These are phyloP conservation scores for Arabidopsis thaliana DNA, from an alignment of 345 rosid species.

Conservation along the genomic window DNA sequence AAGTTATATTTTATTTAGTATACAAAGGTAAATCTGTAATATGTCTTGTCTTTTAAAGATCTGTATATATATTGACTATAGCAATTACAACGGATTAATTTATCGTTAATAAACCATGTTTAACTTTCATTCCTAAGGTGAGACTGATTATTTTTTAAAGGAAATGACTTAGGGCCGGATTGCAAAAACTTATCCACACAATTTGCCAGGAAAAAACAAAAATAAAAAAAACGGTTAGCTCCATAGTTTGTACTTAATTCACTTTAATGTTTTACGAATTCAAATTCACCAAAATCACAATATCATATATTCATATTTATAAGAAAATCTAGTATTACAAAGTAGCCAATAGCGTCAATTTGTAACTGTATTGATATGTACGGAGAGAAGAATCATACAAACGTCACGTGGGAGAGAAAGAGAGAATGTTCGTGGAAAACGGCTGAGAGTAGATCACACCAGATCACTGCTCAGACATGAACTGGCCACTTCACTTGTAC, in stretches of 20 bases:
- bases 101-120: too few relatives aligned
- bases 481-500: slow-evolving; percentile 39
- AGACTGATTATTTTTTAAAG: too few relatives aligned
- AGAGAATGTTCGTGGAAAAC: slow-evolving; percentile 39
- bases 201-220: too few relatives aligned
- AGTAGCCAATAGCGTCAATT: neutral
- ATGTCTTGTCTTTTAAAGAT: neutral
- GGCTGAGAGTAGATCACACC: neutral
- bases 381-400: slow-evolving; percentile 9
- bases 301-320: neutral
- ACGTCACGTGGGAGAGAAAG: slow-evolving; percentile 34
- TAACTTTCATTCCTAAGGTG: too few relatives aligned
- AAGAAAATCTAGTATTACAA: neutral
- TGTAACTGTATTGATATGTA: slow-evolving; percentile 10
- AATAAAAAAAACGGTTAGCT: too few relatives aligned
- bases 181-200: too few relatives aligned
- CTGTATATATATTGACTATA: neutral
- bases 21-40: neutral
- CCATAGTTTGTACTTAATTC: too few relatives aligned
- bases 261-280: too few relatives aligned
- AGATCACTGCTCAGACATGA: slow-evolving; percentile 37
- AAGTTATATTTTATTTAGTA: neutral
- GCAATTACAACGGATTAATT: neutral
- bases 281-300: too few relatives aligned
- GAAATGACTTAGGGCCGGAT: too few relatives aligned